Evolutionary conservation across 345 rosid species (phyloP).

Genomic region (Pseudoturritis turrita): DNA sequence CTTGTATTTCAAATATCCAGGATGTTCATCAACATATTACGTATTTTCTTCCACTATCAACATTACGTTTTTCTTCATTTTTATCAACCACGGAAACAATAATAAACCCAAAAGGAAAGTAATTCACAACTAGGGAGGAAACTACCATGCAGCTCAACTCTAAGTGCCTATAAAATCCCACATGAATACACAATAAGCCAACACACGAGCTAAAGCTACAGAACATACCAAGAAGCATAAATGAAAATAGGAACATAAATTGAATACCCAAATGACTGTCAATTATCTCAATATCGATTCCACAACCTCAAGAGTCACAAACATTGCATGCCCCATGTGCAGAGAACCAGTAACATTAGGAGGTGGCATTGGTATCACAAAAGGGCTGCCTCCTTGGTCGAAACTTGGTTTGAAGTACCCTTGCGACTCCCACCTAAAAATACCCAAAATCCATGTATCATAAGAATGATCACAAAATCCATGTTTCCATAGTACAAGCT

Average conservation of each 20-base stretch:
- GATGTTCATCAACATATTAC: background rate
- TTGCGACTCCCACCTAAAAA: constrained; percentile 92
- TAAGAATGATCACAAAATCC: background rate
- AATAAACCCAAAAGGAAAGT: background rate
- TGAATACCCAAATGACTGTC: constrained; percentile 28
- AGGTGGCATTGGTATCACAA: constrained; percentile 95
- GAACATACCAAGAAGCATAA: constrained; percentile 12
- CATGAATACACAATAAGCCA: background rate
- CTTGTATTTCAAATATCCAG: background rate
- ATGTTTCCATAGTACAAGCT: background rate
- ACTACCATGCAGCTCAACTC: background rate
- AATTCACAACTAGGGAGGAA: background rate
- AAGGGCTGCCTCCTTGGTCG: constrained; percentile 66
- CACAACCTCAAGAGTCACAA: constrained; percentile 93
- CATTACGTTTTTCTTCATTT: background rate
- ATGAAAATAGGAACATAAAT: background rate
- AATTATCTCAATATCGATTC: constrained; percentile 26
- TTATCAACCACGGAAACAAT: background rate
- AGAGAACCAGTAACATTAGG: constrained; percentile 97
- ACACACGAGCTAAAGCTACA: background rate
- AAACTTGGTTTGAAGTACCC: constrained; percentile 80
- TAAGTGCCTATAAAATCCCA: background rate
- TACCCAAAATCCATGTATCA: background rate
- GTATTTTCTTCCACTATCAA: background rate
- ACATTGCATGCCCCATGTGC: constrained; percentile 99